Percentiles rank a stretch among this genome's conserved stretches.
These are phyloP conservation scores for Aspergillus ustus DNA, from an alignment of 2,329 filamentous ascomycete species.

Conservation along the genomic window DNA sequence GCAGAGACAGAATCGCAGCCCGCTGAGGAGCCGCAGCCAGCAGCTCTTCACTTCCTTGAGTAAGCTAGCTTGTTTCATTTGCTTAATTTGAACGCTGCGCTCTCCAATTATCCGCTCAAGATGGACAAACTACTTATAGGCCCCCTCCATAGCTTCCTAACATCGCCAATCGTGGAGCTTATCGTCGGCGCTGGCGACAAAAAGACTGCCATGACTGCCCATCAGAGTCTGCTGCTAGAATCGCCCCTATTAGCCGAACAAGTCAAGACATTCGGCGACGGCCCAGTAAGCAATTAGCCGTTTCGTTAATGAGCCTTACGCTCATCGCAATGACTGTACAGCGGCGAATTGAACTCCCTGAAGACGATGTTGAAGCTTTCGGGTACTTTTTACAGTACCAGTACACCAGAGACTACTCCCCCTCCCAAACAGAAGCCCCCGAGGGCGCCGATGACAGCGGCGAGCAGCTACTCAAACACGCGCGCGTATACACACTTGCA, in stretches of 20 bases:
- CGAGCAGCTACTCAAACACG: slow-evolving; percentile 83
- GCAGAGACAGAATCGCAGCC: slow-evolving; percentile 21
- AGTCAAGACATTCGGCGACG: slow-evolving; percentile 64
- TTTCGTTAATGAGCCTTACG: neutral
- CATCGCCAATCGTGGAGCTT: slow-evolving; percentile 71
- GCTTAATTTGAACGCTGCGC: neutral
- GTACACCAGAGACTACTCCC: slow-evolving; percentile 82
- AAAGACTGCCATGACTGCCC: slow-evolving; percentile 71
- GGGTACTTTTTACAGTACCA: slow-evolving; percentile 82
- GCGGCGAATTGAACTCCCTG: slow-evolving; percentile 69
- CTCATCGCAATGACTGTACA: slow-evolving; percentile 41
- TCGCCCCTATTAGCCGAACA: slow-evolving; percentile 75
- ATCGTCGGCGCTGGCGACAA: slow-evolving; percentile 65
- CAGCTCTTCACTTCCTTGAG: slow-evolving; percentile 36
- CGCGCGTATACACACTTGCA: slow-evolving; percentile 85
- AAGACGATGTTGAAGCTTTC: slow-evolving; percentile 73
- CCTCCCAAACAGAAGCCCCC: slow-evolving; percentile 53
- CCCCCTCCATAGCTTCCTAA: slow-evolving; percentile 56
- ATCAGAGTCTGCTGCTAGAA: slow-evolving; percentile 74
- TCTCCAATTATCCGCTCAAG: slow-evolving; percentile 1
- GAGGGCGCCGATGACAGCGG: slow-evolving; percentile 76
- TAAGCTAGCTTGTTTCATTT: slow-evolving; percentile 22
- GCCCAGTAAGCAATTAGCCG: slow-evolving; percentile 56
- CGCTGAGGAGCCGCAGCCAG: slow-evolving; percentile 20
- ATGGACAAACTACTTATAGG: neutral